A percentile compares a stretch with the other conserved stretches of the same genome.
These are phyloP conservation scores for Cryoendolithus antarcticus DNA, from an alignment of 2,329 filamentous ascomycete species.

Conservation along the genomic window DNA sequence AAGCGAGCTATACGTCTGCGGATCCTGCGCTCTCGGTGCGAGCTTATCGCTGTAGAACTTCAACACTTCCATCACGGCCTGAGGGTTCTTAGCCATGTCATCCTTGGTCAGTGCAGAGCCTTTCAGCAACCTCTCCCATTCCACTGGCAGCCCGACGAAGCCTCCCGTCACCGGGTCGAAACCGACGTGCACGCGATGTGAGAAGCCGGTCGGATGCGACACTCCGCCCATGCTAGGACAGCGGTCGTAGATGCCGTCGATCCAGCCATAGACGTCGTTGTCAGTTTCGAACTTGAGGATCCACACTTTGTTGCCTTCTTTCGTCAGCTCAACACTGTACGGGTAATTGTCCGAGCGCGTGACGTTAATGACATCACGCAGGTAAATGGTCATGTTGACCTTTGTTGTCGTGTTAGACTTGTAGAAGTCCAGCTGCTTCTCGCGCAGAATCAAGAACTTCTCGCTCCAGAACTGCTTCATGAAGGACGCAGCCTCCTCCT, in stretches of 20 bases:
- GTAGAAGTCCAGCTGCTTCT: constrained; percentile 87
- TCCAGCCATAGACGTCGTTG: constrained; percentile 97
- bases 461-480: constrained; percentile 59
- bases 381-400: constrained; percentile 68
- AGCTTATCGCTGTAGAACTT: constrained; percentile 75
- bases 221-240: constrained; percentile 97
- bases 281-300: constrained; percentile 91
- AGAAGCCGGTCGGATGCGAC: constrained; percentile 97
- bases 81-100: constrained; percentile 91
- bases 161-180: constrained; percentile 92
- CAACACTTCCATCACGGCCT: constrained; percentile 59
- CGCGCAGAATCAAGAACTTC: constrained; percentile 81
- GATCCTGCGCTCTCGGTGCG: constrained; percentile 61
- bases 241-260: constrained; percentile 92
- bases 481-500: constrained; percentile 71
- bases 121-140: constrained; percentile 95
- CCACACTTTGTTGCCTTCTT: constrained; percentile 73
- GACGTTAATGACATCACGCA: constrained; percentile 82
- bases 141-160: constrained; percentile 84
- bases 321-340: constrained; percentile 87
- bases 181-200: constrained; percentile 90
- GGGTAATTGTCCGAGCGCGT: constrained; percentile 82
- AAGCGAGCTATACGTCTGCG: constrained; percentile 53
- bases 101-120: constrained; percentile 96
- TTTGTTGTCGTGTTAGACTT: constrained; percentile 76